A percentile compares a stretch with the other conserved stretches of the same genome.
phyloP scores from a whole-genome alignment of 768 basidiomycete species.

The Tulasnella sp. region DNA sequence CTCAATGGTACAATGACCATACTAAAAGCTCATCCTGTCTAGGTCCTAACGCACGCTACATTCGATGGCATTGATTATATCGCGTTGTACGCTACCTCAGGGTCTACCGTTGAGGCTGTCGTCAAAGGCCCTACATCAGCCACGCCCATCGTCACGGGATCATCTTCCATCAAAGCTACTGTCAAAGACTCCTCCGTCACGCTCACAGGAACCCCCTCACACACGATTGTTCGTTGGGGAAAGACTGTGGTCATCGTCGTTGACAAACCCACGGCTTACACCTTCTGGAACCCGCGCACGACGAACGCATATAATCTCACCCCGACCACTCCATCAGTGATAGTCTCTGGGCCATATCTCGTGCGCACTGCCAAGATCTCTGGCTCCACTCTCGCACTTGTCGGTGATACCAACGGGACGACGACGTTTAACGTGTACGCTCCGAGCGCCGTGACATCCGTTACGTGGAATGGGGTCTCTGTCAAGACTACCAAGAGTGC shows the following conservation, averaged over 20 bases:
- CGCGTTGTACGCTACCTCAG: conserved; percentile 34
- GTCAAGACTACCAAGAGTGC: conserved; percentile 25
- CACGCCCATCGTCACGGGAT: conserved; percentile 17
- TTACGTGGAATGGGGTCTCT: conserved; percentile 31
- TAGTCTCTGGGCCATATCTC: conserved; percentile 54
- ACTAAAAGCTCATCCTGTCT: neutral
- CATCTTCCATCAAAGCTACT: conserved; percentile 28
- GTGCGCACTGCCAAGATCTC: conserved; percentile 46
- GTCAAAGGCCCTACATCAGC: conserved; percentile 25
- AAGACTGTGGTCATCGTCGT: conserved; percentile 27
- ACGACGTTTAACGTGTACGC: conserved; percentile 38
- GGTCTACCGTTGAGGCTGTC: conserved; percentile 38
- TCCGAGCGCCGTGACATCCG: conserved; percentile 30
- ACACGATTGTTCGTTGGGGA: conserved; percentile 29
- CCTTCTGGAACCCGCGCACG: conserved; percentile 27
- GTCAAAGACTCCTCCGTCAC: conserved; percentile 32
- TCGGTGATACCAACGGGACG: conserved; percentile 41
- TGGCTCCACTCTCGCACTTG: conserved; percentile 30
- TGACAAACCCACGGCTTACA: conserved; percentile 22
- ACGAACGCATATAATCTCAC: conserved; percentile 31
- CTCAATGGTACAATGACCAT: neutral
- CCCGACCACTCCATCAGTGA: conserved; percentile 6
- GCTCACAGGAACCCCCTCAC: conserved; percentile 30
- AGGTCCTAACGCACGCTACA: conserved; percentile 48
- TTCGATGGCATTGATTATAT: conserved; percentile 36